Evolutionary conservation across 2,329 filamentous ascomycete genomes (phyloP), one percentile per base, ranked within the genome.

Genomic region (Fusarium sp.): DNA sequence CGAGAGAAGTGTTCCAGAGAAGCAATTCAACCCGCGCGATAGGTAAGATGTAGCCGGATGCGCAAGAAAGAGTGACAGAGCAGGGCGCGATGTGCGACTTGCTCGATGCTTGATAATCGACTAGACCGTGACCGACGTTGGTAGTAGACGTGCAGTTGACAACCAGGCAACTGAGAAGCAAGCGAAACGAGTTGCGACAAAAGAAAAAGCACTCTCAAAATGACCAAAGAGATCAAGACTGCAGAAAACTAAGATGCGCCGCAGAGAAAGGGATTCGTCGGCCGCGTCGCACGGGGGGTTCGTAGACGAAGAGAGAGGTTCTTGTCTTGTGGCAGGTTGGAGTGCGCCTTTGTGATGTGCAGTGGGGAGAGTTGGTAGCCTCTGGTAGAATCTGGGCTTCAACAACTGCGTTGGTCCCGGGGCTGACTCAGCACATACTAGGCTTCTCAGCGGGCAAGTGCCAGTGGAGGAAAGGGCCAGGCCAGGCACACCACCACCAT

Each of bases 321-420:
- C 66, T 76, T 75, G 73, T 75, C 66, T 76, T 75, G 73, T 75
- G 64, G 67, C 70, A 68, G 73, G 69, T 73, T 41, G 60, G 72
- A 65, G 76, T 76, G 77, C 74, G 72, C 74, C 76, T 70, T 75
- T 69, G 77, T 81, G 80, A 76, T 82, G 77, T 84, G 82, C 81
- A 83, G 73, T 80, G 81, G 81, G 77, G 77, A 83, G 81, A 81
- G 81, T 84, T 84, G 79, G 72, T 76, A 77, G 76, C 70, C 77
- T 78, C 65, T 63, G 73, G 76, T 79, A 75, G 78, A 54, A 80
- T 77, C 80, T 80, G 72, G 71, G 67, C 75, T 79, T 77, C 78
- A 76, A 75, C 66, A 74, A 72, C 67, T 74, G 77, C 74, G 63
- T 35, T 27, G 43, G 48, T n/a, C 29, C 58, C 33, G 16, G 6